phyloP scores from a whole-genome alignment of 495 filamentous ascomycete genomes.

The Oidiodendron maius region DNA sequence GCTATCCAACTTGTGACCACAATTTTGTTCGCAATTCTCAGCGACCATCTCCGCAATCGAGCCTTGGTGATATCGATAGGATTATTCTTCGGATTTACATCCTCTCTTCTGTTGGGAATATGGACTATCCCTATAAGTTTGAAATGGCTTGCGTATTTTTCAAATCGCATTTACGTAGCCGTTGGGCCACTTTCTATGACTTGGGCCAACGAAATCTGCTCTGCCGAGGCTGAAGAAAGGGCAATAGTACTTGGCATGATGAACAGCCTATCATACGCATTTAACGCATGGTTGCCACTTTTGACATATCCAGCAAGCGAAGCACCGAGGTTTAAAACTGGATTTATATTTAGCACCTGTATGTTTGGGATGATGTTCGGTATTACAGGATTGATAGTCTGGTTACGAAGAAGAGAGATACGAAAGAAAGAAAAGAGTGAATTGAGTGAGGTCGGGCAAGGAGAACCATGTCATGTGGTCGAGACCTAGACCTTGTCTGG shows the following conservation, averaged over 20 bases:
- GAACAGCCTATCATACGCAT: conserved; percentile 46
- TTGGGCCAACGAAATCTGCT: conserved; percentile 51
- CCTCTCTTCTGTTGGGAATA: conserved; percentile 36
- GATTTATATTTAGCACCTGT: conserved; percentile 25
- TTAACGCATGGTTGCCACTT: conserved; percentile 37
- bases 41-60: conserved; percentile 39
- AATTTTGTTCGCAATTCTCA: conserved; percentile 32
- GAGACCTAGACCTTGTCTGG: no score
- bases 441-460: not conserved
- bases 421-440: conserved; percentile 7
- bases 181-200: conserved; percentile 31
- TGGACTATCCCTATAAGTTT: conserved; percentile 45
- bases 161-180: conserved; percentile 16
- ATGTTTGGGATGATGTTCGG: conserved; percentile 24
- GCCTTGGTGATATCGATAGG: conserved; percentile 39
- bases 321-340: conserved; percentile 33
- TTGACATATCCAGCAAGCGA: conserved; percentile 36
- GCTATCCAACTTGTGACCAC: conserved; percentile 25
- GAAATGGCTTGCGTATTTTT: conserved; percentile 44
- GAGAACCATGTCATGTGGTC: no score
- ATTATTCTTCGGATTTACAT: conserved; percentile 22
- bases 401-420: conserved; percentile 23
- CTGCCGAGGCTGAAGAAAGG: conserved; percentile 47
- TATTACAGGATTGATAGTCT: conserved; percentile 23
- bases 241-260: conserved; percentile 45